These are phyloP conservation scores for Barnettozyma wickerhamii DNA, from an alignment of 805 yeast genomes.

Conservation along the genomic window DNA sequence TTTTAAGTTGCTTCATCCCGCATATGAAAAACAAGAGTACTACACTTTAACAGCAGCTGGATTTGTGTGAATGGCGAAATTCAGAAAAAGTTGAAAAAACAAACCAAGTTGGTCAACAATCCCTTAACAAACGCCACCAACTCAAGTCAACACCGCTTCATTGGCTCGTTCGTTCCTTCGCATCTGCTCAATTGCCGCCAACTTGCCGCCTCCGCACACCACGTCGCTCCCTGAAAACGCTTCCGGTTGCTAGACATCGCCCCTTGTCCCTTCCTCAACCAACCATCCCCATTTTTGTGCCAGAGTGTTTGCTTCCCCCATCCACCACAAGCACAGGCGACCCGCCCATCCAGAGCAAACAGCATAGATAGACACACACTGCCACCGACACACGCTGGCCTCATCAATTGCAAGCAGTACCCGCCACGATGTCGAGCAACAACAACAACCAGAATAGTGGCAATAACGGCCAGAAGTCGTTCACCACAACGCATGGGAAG, in stretches of 20 bases:
- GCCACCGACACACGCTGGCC: too few relatives aligned
- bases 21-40: too few relatives aligned
- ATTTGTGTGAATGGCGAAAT: neutral
- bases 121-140: neutral
- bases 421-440: conserved; percentile 6
- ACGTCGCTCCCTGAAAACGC: neutral
- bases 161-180: neutral
- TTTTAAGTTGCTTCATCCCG: neutral
- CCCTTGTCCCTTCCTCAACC: neutral
- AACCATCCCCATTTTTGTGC: neutral
- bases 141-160: neutral
- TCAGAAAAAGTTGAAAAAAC: neutral
- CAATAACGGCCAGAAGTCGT: conserved; percentile 18
- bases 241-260: too few relatives aligned
- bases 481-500: conserved; percentile 35
- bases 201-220: neutral
- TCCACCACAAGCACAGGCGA: too few relatives aligned
- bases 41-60: too few relatives aligned
- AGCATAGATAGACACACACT: too few relatives aligned
- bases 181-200: neutral
- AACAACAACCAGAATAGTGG: conserved; percentile 13
- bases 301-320: neutral
- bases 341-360: too few relatives aligned
- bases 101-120: neutral
- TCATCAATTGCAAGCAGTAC: too few relatives aligned